Base-by-base conservation (phyloP, 2,329 filamentous ascomycete species). In the Chaetomium olivaceum region DNA sequence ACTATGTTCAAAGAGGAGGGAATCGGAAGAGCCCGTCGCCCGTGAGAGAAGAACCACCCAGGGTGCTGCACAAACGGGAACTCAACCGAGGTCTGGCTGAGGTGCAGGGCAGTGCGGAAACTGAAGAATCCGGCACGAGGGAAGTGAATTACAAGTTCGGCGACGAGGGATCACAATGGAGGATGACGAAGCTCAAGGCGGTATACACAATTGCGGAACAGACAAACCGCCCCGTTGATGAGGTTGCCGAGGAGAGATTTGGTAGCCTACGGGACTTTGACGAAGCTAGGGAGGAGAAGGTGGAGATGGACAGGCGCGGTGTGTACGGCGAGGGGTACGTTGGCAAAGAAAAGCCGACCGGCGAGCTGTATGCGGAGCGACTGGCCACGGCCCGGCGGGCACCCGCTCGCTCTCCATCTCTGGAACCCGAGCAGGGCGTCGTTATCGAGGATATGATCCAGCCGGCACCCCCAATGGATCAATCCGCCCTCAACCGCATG, bases 151-250 rank as follows among this genome's bases (percentile, higher is more conserved):
- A 98, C 75, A 91, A 81, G 0, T 96, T 99, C 77, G 95, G 96
- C 21, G 95, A 99, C 76, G 80, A 86, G 7, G 94, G 95, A 0
- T 94, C 93, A 16, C 87, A 92, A 72, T 99, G 96, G 95, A 89
- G 96, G 58, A 97, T 99, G 93, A 96, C 90, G 6, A 97, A 93
- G 77, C 85, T 99, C 36, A 93, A 91, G 70, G 90, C 88, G 12
- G 91, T 97, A 1, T 97, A 96, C 76, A 85, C 87, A 29, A 85
- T 89, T 62, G 92, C 93, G 0, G 84, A 96, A 71, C 89, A 95
- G 72, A 88, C 82, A 0, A 89, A 88, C 0, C 84, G 84, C n/a
- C 73, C 86, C 0, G 83, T 96, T 0, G 94, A 98, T 7, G 91
- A 96, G 0, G 82, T 98, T 58, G 95, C 93, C 0, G 72, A 91